Evolutionary conservation across 192 early-diverging fungal genomes (phyloP).

Genomic region (Dissophora ornata): DNA sequence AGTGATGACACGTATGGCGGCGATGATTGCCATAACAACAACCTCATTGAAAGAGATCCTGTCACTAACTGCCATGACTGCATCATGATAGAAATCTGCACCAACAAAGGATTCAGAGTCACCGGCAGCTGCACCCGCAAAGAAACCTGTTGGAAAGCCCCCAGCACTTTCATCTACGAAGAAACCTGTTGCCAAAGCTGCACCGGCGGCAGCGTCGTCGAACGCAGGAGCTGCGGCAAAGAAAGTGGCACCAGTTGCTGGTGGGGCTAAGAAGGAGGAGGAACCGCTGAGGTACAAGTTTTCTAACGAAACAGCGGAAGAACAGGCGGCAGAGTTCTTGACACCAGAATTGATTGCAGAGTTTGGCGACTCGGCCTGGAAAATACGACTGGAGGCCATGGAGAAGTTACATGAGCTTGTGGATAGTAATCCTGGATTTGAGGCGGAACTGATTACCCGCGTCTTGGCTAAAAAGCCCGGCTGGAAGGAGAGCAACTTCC

Average conservation of each 20-base stretch:
- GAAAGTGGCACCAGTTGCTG: conserved; percentile 46
- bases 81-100: conserved; percentile 40
- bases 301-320: conserved; percentile 78
- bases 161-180: conserved; percentile 43
- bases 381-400: conserved; percentile 85
- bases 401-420: conserved; percentile 80
- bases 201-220: conserved; percentile 12
- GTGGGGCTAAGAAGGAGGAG: conserved; percentile 57
- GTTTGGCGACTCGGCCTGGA: conserved; percentile 85
- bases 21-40: too few species aligned
- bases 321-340: conserved; percentile 70
- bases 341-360: conserved; percentile 69
- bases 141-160: conserved; percentile 47
- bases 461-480: conserved; percentile 87
- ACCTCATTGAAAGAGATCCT: background rate
- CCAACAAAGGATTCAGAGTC: conserved; percentile 19
- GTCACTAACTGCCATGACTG: background rate
- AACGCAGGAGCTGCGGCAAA: conserved; percentile 30
- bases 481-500: conserved; percentile 99
- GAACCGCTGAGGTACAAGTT: conserved; percentile 78
- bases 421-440: conserved; percentile 62
- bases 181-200: conserved; percentile 44
- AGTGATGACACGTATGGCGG: too few species aligned
- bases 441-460: conserved; percentile 86
- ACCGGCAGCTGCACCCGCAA: conserved; percentile 42